Evolutionary conservation across 345 rosid species (phyloP), one percentile per base, ranked within the genome.

Genomic region (Barbarea vulgaris): DNA sequence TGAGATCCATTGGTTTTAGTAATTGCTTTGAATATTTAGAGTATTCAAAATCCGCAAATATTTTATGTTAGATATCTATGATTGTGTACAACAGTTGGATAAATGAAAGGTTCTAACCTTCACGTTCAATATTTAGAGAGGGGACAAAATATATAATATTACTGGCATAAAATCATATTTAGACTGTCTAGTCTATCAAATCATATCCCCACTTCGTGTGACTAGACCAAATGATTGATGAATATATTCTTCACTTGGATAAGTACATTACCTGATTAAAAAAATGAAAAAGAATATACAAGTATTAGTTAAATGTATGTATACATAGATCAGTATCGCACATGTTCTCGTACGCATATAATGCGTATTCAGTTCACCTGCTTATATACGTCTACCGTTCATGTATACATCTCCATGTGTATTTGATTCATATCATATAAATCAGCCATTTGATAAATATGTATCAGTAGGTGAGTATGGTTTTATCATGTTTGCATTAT

Each of bases 201-300:
- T 68, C 74, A 60, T 22, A 51, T 51, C 59, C 59, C 64, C 69
- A 75, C 39, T 76, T 76, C 11, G 18, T 17, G 30, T 74, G 67
- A 48, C 24, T 57, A 34, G 54, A 60, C 48, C 79, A 41, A 59
- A 76, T 60, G 56, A 75, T 68, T 76, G 70, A 61, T 69, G 57
- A 44, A 61, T 68, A 76, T 69, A 69, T 76, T 69, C 74, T 52
- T 69, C 36, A 15, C 7, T 48, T 36, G 9, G 19, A 6, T 37
- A 50, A 59, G 4, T 50, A 28, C 62, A 67, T 67, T 24, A 2
- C 54, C 18, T 61, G 44, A 22, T 21, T 3, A 41, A 30, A 24
- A 13, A 36, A 63, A 57, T 25, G 7, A 10, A 27, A 56, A 50
- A 12, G 4, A 55, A 31, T 36, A 46, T n/a, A n/a, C n/a, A 50